Percentiles rank a stretch among this genome's conserved stretches.
Conservation (phyloP, 2,329 filamentous ascomycete species). For the Anisogramma anomala region DNA sequence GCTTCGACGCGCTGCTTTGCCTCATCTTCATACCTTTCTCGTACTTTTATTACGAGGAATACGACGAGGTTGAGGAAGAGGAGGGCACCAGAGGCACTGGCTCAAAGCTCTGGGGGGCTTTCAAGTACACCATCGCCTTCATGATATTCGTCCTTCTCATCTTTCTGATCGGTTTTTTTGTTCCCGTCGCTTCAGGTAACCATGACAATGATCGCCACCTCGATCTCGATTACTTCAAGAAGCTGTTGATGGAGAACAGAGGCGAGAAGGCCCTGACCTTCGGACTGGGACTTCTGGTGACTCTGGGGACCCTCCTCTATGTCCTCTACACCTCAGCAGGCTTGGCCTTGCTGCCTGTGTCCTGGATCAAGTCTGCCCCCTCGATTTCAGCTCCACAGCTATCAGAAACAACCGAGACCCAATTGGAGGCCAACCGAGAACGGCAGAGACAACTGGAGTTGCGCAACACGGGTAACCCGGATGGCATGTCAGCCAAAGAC, state of each 20-base stretch:
- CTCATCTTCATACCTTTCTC: conserved; percentile 85
- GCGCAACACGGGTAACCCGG: conserved; percentile 64
- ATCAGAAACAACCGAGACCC: conserved; percentile 63
- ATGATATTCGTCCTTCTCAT: conserved; percentile 67
- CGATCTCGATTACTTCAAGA: conserved; percentile 87
- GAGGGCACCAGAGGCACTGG: conserved; percentile 61
- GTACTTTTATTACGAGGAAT: conserved; percentile 98
- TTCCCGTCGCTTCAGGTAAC: conserved; percentile 59
- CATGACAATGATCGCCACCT: conserved; percentile 53
- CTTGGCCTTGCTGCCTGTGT: conserved; percentile 76
- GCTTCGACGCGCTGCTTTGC: conserved; percentile 79
- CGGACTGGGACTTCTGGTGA: conserved; percentile 75
- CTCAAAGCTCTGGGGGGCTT: conserved; percentile 66
- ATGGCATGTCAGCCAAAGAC: conserved; percentile 71
- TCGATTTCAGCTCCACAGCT: conserved; percentile 73
- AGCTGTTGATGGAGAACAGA: conserved; percentile 70
- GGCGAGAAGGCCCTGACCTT: conserved; percentile 90
- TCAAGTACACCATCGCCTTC: conserved; percentile 86
- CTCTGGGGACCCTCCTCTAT: conserved; percentile 76
- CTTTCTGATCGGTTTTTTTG: conserved; percentile 89
- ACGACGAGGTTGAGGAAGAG: conserved; percentile 80
- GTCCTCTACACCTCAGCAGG: conserved; percentile 81
- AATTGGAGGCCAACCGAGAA: conserved; percentile 79
- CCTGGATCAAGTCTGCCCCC: conserved; percentile 84
- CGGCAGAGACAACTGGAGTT: conserved; percentile 84